These are phyloP conservation scores for Colletotrichum sojae DNA, from an alignment of 2,329 filamentous ascomycete genomes.

Conservation along the genomic window DNA sequence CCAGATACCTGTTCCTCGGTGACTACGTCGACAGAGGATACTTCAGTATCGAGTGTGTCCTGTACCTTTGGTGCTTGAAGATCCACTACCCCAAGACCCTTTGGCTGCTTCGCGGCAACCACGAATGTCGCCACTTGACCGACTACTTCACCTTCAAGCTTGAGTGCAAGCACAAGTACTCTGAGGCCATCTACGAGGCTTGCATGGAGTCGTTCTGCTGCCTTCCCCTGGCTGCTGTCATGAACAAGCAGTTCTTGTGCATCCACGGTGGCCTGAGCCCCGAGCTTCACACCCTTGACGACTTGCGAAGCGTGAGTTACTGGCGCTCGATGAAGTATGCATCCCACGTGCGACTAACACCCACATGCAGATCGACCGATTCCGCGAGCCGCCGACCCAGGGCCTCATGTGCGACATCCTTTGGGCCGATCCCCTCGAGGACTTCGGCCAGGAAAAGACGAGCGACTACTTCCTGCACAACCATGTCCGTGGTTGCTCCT, in stretches of 20 bases:
- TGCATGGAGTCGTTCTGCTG: constrained; percentile 99
- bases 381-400: constrained; percentile 96
- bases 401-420: constrained; percentile 99
- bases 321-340: not conserved
- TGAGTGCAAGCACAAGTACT: constrained; percentile 99
- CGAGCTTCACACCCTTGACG: constrained; percentile 95
- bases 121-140: constrained; percentile 98
- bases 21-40: constrained; percentile 99
- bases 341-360: constrained; percentile 10
- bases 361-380: constrained; percentile 85
- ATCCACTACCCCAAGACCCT: constrained; percentile 99
- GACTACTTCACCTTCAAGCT: constrained; percentile 99
- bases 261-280: constrained; percentile 97
- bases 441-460: constrained; percentile 98
- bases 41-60: constrained; percentile 98
- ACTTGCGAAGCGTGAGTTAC: constrained; percentile 81
- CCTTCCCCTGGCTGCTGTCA: constrained; percentile 92
- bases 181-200: constrained; percentile 93
- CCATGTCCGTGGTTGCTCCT: constrained; percentile 97
- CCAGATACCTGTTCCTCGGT: constrained; percentile 94
- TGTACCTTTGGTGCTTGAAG: constrained; percentile 98
- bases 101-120: constrained; percentile 97
- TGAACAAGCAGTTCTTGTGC: constrained; percentile 99
- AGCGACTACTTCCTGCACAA: constrained; percentile 99
- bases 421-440: constrained; percentile 97